Evolutionary conservation across 306 rosid genomes (phyloP), one percentile per base, ranked within the genome.

Genomic region (Acacia acuminata): DNA sequence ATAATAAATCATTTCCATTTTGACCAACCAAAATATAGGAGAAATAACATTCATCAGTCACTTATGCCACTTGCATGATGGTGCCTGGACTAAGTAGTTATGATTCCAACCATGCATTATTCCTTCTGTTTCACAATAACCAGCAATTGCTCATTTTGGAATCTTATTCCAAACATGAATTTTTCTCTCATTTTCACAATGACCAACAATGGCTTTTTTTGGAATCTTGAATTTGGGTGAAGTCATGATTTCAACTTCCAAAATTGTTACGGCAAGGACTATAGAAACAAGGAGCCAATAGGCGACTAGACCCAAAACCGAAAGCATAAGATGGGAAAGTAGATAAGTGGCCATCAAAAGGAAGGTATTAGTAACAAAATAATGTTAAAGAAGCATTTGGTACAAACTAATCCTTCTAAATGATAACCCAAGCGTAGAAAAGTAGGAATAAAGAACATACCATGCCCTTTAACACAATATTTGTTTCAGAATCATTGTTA

Each of bases 391-490:
- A 55, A 27, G 43, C 58, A 24, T 24, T 12, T 34, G 8, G 43
- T 56, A 73, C 53, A 73, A 61, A 73, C 67, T 16, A 70, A 50
- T 53, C 30, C 50, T 60, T 10, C 36, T 36, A 51, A 50, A 42
- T 27, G 65, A 67, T 76, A 81, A 44, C 10, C 73, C n/a, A 72
- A 51, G 75, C 6, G 34, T 47, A 66, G 42, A 75, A 81, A 38
- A 55, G 34, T 13, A 66, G 25, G 73, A 24, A 79, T 7, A 19
- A 34, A 50, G 71, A 36, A 75, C 98, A 53, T 92, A 96, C 98
- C 96, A 96, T 96, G 0, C 98, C 98, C 92, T 96, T 96, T 38
- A 94, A 84, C 70, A 96, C 94, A 55, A 96, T 83, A 85, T 96
- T 94, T 4, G 99, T 96, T 85, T 96, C 98, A 71, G 99, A 63